phyloP scores from a whole-genome alignment of 2,329 filamentous ascomycete species.

The Stromatinia cepivora region DNA sequence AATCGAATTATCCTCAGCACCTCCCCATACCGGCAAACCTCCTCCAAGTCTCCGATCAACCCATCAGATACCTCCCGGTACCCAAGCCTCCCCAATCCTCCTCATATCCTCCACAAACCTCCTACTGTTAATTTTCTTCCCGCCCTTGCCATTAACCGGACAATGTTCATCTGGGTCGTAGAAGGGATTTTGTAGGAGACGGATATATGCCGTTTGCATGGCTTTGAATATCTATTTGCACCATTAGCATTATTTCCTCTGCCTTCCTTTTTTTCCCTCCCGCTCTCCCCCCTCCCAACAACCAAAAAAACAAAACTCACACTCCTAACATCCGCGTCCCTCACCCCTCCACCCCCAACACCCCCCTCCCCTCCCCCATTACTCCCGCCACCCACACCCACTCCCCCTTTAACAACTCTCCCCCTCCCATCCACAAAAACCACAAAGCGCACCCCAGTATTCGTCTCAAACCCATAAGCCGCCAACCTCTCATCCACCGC shows the following conservation, averaged over 20 bases:
- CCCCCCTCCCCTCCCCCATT: constrained; percentile 70
- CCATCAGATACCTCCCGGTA: constrained; percentile 58
- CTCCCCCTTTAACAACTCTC: constrained; percentile 41
- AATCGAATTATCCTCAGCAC: not conserved
- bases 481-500: constrained; percentile 91
- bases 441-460: constrained; percentile 89
- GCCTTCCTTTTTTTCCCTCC: accelerated
- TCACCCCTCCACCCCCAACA: constrained; percentile 53
- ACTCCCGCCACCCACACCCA: constrained; percentile 50
- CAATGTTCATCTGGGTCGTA: constrained; percentile 85
- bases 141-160: constrained; percentile 55
- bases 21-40: not conserved
- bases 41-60: not conserved
- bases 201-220: constrained; percentile 89
- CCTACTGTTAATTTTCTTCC: constrained; percentile 75
- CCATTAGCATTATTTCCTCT: constrained; percentile 14
- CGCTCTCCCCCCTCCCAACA: not conserved
- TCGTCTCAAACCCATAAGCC: constrained; percentile 94
- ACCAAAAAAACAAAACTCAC: constrained; percentile 10
- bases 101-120: constrained; percentile 81
- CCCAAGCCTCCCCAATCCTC: constrained; percentile 82
- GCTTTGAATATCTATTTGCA: constrained; percentile 72
- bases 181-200: constrained; percentile 89
- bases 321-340: constrained; percentile 66
- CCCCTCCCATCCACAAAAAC: constrained; percentile 90